These are phyloP conservation scores for Zygosaccharomyces siamensis DNA, from an alignment of 805 yeast genomes.

Conservation along the genomic window DNA sequence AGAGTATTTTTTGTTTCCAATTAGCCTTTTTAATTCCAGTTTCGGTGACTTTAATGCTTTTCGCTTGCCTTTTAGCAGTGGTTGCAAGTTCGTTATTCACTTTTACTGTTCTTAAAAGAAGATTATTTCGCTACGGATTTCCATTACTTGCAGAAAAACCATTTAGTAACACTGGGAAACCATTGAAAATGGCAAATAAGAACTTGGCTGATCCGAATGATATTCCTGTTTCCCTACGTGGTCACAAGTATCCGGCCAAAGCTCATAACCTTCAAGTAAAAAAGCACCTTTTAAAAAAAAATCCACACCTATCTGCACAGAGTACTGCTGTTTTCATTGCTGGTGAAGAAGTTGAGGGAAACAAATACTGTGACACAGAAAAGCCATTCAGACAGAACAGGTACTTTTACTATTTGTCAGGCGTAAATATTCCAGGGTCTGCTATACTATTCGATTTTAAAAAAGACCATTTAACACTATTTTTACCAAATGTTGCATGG, in stretches of 20 bases:
- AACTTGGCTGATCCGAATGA: conserved; percentile 19
- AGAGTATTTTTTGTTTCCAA: background rate
- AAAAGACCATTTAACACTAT: conserved; percentile 58
- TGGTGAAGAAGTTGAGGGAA: conserved; percentile 54
- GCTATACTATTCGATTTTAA: conserved; percentile 55
- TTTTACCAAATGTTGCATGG: conserved; percentile 74
- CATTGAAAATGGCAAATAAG: background rate
- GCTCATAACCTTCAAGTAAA: conserved; percentile 59
- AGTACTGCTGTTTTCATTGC: conserved; percentile 50
- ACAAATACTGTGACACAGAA: conserved; percentile 75
- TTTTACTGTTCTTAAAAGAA: conserved; percentile 5
- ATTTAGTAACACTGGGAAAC: background rate
- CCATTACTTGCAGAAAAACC: background rate
- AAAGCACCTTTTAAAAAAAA: conserved; percentile 34
- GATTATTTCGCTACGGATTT: background rate
- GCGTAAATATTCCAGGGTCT: conserved; percentile 75
- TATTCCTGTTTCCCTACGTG: conserved; percentile 20
- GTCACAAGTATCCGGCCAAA: conserved; percentile 74
- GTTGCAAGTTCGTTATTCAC: conserved; percentile 6
- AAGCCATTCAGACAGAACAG: conserved; percentile 83
- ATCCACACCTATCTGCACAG: conserved; percentile 22
- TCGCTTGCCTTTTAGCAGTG: conserved; percentile 1
- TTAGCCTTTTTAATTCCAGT: background rate
- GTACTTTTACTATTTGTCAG: conserved; percentile 82
- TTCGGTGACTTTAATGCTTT: background rate